Conservation (phyloP, 2,329 filamentous ascomycete species). For the Botrytis fabae region DNA sequence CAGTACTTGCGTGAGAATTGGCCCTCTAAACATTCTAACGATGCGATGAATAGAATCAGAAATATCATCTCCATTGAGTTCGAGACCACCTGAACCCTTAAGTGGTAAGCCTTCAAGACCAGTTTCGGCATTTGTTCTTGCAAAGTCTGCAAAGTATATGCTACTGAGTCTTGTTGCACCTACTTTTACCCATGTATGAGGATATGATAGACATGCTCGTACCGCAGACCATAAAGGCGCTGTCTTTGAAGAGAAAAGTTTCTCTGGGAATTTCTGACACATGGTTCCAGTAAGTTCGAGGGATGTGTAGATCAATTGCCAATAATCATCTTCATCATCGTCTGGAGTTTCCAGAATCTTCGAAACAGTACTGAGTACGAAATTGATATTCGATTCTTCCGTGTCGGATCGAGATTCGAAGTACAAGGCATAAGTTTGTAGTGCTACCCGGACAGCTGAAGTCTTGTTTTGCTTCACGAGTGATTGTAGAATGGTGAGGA, state of each 20-base stretch:
- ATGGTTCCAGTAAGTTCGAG: slow-evolving; percentile 70
- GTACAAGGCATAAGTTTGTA: slow-evolving; percentile 82
- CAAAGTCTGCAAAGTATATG: slow-evolving; percentile 78
- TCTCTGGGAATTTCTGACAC: slow-evolving; percentile 63
- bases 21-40: slow-evolving; percentile 58
- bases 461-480: slow-evolving; percentile 75
- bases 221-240: slow-evolving; percentile 71
- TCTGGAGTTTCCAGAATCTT: slow-evolving; percentile 54
- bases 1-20: slow-evolving; percentile 69
- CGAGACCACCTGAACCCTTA: slow-evolving; percentile 68
- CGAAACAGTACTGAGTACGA: slow-evolving; percentile 55
- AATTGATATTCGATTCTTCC: slow-evolving; percentile 56
- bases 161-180: slow-evolving; percentile 73
- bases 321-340: slow-evolving; percentile 55
- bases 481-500: slow-evolving; percentile 67
- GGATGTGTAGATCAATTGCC: slow-evolving; percentile 72
- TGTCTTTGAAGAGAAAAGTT: slow-evolving; percentile 60
- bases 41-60: slow-evolving; percentile 54
- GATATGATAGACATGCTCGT: slow-evolving; percentile 68
- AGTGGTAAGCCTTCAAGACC: slow-evolving; percentile 61
- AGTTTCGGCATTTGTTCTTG: slow-evolving; percentile 57
- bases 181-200: slow-evolving; percentile 73
- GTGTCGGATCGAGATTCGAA: slow-evolving; percentile 65
- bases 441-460: slow-evolving; percentile 68
- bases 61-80: slow-evolving; percentile 65